Base-by-base conservation (phyloP, 106 monocot genomes). In the Xerophyta viscosa region DNA sequence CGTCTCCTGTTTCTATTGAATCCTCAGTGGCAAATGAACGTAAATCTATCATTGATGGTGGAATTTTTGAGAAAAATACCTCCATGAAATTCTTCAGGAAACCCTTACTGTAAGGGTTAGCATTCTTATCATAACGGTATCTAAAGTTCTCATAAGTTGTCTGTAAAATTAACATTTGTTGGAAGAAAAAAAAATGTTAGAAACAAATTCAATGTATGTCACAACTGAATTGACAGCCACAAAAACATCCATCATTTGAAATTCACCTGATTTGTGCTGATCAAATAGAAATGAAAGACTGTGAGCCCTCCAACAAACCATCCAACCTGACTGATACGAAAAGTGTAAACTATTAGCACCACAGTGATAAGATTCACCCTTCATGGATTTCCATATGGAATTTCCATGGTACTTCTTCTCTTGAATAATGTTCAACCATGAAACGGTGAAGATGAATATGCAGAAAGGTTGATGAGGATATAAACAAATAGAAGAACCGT, bases 301-400 rank as follows among this genome's bases (percentile, higher is more conserved):
- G 89, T 98, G 53, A 98, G 86, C 17, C 98, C 98, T 23, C 98
- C 89, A 44, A 90, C 98, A 66, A 98, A 98, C 98, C 98, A 98
- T n/a, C n/a, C n/a, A n/a, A n/a, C n/a, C n/a, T n/a, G 23, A 86
- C 77, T 5, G 77, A 61, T 49, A 98, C 69, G 65, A 98, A n/a
- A 98, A 6, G 90, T 80, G 66, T 98, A 98, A 0, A 66, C 48
- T 7, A 98, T 90, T 29, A 98, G 82, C 37, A 74, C 37, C n/a
- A n/a, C 37, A 98, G 75, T 6, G 96, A 96, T 19, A 85, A 20
- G 15, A 79, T 48, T 96, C 88, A 11, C 72, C 65, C 26, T 20
- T 63, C 72, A 96, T 76, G 11, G 84, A 69, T 50, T 76, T 69
- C 68, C 49, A 58, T 20, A 87, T 13, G 2, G 81, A 73, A 42